Evolutionary conservation across 2,329 filamentous ascomycete genomes (phyloP), one percentile per base, ranked within the genome.

Genomic region (Cytospora leucostoma): DNA sequence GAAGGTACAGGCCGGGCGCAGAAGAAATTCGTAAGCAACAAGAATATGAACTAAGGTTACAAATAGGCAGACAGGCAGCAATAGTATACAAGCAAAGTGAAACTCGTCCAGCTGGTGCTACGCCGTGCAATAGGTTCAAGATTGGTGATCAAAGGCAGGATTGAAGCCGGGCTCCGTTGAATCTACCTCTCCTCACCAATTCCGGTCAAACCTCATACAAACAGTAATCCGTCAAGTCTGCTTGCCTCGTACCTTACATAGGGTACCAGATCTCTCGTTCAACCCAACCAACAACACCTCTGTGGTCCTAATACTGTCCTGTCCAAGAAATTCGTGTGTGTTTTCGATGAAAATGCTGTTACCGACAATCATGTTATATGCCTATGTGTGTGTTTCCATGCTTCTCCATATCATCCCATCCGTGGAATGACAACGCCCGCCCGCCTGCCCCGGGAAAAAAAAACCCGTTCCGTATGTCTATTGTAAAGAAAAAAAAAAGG

Each of bases 401-500:
- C 44, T 21, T 47, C 44, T 32, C 44, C 37, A n/a, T 19, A 21
- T 34, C 55, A 21, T 37, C 32, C 53, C 53, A 32, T 38, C 44
- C n/a, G n/a, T 21, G 44, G 44, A 47, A 21, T 47, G 44, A 40
- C 5, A 51, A 51, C 47, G 13, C 56, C 56, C 7, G 37, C 35
- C n/a, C 3, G 3, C n/a, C 44, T 47, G n/a, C 34, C 12, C n/a
- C 10, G n/a, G 11, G n/a, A n/a, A n/a, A n/a, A n/a, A n/a, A 17
- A 40, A 37, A n/a, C 33, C 7, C 33, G 27, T 59, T 15, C 8
- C 19, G 37, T 55, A n/a, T 7, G 27, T 55, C 35, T 35, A 27
- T 3, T n/a, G n/a, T n/a, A n/a, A n/a, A n/a, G n/a, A n/a, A n/a
- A n/a, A 11, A 37, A 38, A 50, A 62, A 37, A 38, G 38, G 56